Conservation (phyloP, 805 yeast genomes). For the Cyberlindnera americana region DNA sequence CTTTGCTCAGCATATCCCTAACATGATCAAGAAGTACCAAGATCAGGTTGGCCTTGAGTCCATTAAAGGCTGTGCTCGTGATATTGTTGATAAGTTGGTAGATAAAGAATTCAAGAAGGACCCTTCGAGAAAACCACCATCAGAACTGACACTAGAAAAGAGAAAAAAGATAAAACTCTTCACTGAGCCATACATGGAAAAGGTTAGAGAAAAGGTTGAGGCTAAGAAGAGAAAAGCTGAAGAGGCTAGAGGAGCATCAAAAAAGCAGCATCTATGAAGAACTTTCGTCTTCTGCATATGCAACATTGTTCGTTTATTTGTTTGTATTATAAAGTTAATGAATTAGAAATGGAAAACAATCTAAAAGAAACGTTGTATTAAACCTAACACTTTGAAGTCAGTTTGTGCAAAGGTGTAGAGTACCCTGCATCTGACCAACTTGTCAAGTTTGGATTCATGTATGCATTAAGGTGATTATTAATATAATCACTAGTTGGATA, state of each 20-base stretch:
- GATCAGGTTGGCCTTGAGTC: slow-evolving; percentile 66
- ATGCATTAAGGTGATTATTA: slow-evolving; percentile 37
- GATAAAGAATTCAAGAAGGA: slow-evolving; percentile 61
- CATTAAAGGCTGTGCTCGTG: slow-evolving; percentile 74
- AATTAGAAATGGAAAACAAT: too few species aligned
- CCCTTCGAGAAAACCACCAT: slow-evolving; percentile 56
- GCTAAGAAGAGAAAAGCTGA: slow-evolving; percentile 28
- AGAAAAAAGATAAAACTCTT: slow-evolving; percentile 66
- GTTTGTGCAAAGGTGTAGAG: slow-evolving; percentile 36
- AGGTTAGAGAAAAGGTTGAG: slow-evolving; percentile 48
- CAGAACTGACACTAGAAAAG: slow-evolving; percentile 70
- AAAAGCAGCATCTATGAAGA: slow-evolving; percentile 8
- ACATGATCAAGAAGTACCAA: slow-evolving; percentile 64
- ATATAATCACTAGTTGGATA: slow-evolving; percentile 47
- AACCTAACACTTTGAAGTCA: too few species aligned
- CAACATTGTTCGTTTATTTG: too few species aligned
- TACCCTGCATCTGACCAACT: slow-evolving; percentile 44
- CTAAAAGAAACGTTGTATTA: too few species aligned
- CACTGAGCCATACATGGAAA: slow-evolving; percentile 61
- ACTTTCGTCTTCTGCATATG: too few species aligned
- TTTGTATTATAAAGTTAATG: too few species aligned
- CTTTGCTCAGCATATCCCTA: slow-evolving; percentile 79
- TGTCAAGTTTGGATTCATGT: slow-evolving; percentile 41
- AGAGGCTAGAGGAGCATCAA: background rate
- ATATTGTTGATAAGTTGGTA: slow-evolving; percentile 63